phyloP scores from a whole-genome alignment of 2,329 filamentous ascomycete genomes.

The Zymoseptoria passerinii region DNA sequence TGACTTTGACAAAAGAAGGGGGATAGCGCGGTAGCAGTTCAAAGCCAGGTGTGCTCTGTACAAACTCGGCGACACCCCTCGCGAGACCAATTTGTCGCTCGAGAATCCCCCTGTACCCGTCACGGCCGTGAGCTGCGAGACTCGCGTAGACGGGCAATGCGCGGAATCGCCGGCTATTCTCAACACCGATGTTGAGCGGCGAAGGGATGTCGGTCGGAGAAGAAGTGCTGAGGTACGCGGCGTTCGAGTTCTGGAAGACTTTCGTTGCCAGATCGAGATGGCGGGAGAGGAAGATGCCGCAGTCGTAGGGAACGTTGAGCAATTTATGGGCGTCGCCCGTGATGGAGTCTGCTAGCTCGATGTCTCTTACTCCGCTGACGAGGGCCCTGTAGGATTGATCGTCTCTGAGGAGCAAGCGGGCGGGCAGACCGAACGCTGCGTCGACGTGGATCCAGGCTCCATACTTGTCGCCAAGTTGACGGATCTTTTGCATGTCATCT shows the following conservation, averaged over 20 bases:
- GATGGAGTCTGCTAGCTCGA: conserved; percentile 81
- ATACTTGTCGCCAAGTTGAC: conserved; percentile 62
- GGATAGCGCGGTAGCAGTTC: conserved; percentile 51
- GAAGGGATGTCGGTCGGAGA: conserved; percentile 53
- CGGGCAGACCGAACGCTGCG: conserved; percentile 83
- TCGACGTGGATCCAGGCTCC: conserved; percentile 85
- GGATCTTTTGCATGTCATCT: conserved; percentile 54
- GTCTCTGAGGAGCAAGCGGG: conserved; percentile 52
- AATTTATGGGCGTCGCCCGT: conserved; percentile 82
- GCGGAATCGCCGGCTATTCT: conserved; percentile 85
- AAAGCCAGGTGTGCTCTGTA: conserved; percentile 55
- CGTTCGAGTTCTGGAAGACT: conserved; percentile 77
- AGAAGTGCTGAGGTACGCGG: conserved; percentile 60
- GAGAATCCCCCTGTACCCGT: conserved; percentile 62
- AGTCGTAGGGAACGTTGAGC: conserved; percentile 93
- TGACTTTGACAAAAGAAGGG: conserved; percentile 26
- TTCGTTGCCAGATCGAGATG: conserved; percentile 49
- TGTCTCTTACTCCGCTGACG: conserved; percentile 47
- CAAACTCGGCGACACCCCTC: conserved; percentile 55
- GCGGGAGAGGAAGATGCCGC: conserved; percentile 76
- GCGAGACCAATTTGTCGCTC: conserved; percentile 64
- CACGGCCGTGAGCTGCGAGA: conserved; percentile 62
- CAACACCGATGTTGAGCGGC: conserved; percentile 76
- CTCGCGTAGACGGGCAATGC: conserved; percentile 84
- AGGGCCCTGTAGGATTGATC: conserved; percentile 48